Evolutionary conservation across 768 basidiomycete genomes (phyloP), one percentile per base, ranked within the genome.

Genomic region (Rhodocollybia butyracea): DNA sequence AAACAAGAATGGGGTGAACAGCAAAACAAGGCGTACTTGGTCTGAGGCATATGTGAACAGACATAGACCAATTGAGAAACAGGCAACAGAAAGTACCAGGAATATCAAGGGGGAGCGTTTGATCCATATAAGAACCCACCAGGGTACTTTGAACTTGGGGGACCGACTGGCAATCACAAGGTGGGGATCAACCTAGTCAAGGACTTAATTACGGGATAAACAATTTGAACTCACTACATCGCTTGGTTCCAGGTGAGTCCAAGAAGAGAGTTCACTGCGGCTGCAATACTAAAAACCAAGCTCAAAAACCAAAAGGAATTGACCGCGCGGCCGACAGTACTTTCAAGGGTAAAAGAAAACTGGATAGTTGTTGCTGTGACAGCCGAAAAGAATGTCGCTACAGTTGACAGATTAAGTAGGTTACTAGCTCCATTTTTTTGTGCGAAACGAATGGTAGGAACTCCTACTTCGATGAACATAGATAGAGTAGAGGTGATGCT

Each of bases 121-220:
- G 72, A 91, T 91, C 89, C 88, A 92, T 61, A 91, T 91, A 54
- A 88, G 70, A 41, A 89, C 86, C 86, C 88, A 89, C 87, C 87
- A 88, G 1, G 88, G 87, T 40, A 88, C 86, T 51, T 85, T 82
- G 66, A 89, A 82, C 8, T 85, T 83, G 19, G 87, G 88, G 34
- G 86, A 88, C 52, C 87, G 87, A 65, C 87, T 88, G 48, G n/a
- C 50, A 54, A 43, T 54, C 46, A 7, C 31, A 34, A 56, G 27
- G 41, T 32, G 45, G 30, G 46, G 40, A 47, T 60, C 27, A 59
- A 55, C 17, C n/a, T n/a, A 19, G 12, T 29, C 21, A 40, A 54
- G 26, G 51, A 47, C 36, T 32, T 52, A 46, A 38, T 8, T 11
- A 41, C 56, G n/a, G 26, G 8, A 38, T 50, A 46, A 52, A 4